phyloP scores from a whole-genome alignment of 306 rosid genomes.

The Argentina anserina region DNA sequence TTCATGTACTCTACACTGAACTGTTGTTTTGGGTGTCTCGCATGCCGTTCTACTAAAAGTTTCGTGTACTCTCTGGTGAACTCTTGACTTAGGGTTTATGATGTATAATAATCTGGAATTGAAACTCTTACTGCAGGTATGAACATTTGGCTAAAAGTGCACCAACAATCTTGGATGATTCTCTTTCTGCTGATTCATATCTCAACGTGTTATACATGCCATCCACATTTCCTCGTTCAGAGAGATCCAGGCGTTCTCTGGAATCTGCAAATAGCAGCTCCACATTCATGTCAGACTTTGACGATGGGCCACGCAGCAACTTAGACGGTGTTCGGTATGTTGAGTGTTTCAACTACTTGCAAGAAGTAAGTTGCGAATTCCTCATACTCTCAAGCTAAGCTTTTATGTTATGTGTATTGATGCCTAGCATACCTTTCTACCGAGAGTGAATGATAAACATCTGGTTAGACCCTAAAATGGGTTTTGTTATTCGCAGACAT shows the following conservation, averaged over 20 bases:
- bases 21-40: neutral
- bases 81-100: neutral
- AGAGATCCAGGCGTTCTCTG: conserved; percentile 74
- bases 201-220: conserved; percentile 95
- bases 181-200: conserved; percentile 98
- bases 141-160: conserved; percentile 98
- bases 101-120: conserved; percentile 27
- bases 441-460: neutral
- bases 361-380: conserved; percentile 58
- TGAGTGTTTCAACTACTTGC: conserved; percentile 86
- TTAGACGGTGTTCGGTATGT: conserved; percentile 67
- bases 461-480: neutral
- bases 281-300: conserved; percentile 49
- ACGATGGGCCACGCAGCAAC: conserved; percentile 96
- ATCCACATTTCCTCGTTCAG: conserved; percentile 93
- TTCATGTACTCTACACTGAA: neutral
- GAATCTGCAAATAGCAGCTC: conserved; percentile 61
- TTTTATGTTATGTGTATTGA: conserved; percentile 23
- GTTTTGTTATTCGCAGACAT: neutral
- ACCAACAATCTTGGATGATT: conserved; percentile 93
- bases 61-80: neutral
- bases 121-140: conserved; percentile 63
- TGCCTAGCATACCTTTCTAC: neutral
- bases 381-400: conserved; percentile 10
- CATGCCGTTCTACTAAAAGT: too few species aligned